Conservation (phyloP, 2,329 filamentous ascomycete species). For the Falciphora oryzae region DNA sequence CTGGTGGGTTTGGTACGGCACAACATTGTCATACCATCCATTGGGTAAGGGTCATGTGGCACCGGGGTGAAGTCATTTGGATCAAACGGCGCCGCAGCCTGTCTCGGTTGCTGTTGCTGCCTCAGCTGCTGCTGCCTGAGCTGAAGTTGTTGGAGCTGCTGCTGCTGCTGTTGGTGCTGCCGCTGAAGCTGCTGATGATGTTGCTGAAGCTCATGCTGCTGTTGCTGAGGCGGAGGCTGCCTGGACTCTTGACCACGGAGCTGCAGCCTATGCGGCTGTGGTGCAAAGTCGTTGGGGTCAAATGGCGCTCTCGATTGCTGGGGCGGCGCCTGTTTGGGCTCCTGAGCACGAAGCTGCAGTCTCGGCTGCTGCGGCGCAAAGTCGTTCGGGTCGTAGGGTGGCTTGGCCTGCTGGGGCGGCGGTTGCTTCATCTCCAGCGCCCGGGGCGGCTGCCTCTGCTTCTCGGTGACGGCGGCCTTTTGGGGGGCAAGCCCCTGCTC, state of each 20-base stretch:
- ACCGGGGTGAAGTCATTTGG: constrained; percentile 59
- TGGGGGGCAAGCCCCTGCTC: constrained; percentile 49
- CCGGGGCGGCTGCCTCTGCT: not conserved
- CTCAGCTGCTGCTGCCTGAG: constrained; percentile 16
- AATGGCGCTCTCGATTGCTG: constrained; percentile 9
- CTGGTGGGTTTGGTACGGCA: constrained; percentile 56
- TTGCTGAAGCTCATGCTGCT: constrained; percentile 13
- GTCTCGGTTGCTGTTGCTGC: constrained; percentile 8
- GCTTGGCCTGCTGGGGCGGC: not conserved
- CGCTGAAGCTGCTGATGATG: constrained; percentile 24
- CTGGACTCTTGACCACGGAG: not conserved
- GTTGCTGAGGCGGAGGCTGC: not conserved
- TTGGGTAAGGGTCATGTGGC: constrained; percentile 88
- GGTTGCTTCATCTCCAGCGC: not conserved
- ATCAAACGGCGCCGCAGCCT: constrained; percentile 36
- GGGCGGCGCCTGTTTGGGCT: not conserved
- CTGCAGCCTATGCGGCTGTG: not conserved
- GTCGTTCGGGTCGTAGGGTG: not conserved
- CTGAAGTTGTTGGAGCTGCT: constrained; percentile 19
- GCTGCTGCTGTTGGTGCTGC: constrained; percentile 13
- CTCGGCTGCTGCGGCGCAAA: not conserved
- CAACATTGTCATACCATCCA: constrained; percentile 96
- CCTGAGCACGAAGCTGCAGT: not conserved
- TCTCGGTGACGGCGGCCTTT: constrained; percentile 25
- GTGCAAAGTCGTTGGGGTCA: not conserved